phyloP scores from a whole-genome alignment of 1,139 yeast species.

The Candida albicans region DNA sequence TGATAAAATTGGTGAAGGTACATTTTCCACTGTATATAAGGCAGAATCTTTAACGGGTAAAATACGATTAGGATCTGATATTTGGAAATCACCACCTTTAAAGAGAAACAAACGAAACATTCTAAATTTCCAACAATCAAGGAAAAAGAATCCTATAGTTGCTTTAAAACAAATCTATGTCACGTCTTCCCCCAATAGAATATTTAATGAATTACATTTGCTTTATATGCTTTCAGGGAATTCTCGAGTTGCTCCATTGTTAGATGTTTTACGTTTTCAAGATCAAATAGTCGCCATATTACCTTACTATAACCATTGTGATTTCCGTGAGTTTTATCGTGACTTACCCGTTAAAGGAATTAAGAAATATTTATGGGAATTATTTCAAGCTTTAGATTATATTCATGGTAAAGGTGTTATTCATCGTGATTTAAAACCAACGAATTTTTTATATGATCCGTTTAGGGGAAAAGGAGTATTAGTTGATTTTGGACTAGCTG shows the following conservation, averaged over 20 bases:
- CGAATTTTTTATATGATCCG: slow-evolving; percentile 81
- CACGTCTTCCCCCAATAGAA: slow-evolving; percentile 90
- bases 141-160: slow-evolving; percentile 57
- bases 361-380: slow-evolving; percentile 75
- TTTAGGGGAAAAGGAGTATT: slow-evolving; percentile 75
- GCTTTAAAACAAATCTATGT: slow-evolving; percentile 94
- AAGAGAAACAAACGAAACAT: slow-evolving; percentile 21
- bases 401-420: slow-evolving; percentile 76
- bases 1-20: slow-evolving; percentile 94
- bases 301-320: slow-evolving; percentile 90
- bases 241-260: slow-evolving; percentile 78
- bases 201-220: slow-evolving; percentile 79
- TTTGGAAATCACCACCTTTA: slow-evolving; percentile 50
- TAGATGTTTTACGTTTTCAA: slow-evolving; percentile 81
- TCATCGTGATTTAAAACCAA: slow-evolving; percentile 89
- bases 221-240: slow-evolving; percentile 69
- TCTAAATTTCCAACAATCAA: slow-evolving; percentile 8
- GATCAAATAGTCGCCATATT: slow-evolving; percentile 93
- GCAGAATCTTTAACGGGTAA: slow-evolving; percentile 68
- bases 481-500: slow-evolving; percentile 94
- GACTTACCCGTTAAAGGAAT: slow-evolving; percentile 79
- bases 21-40: slow-evolving; percentile 87
- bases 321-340: slow-evolving; percentile 83
- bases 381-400: slow-evolving; percentile 71
- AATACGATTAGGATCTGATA: slow-evolving; percentile 37